These are phyloP conservation scores for Penicillium sp. DNA, from an alignment of 2,329 filamentous ascomycete genomes.

Conservation along the genomic window DNA sequence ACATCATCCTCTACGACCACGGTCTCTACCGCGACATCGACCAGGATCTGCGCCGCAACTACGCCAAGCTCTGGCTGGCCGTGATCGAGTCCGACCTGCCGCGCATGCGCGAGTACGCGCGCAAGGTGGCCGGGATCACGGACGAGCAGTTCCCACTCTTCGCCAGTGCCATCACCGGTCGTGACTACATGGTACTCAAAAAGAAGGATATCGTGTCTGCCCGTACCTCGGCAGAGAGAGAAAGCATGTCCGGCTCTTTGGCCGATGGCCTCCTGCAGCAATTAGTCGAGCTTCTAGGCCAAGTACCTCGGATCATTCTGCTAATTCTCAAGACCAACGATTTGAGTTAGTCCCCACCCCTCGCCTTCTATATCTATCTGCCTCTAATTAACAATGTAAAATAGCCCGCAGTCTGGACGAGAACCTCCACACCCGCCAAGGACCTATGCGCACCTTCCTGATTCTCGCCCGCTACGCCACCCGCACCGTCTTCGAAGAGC, in stretches of 20 bases:
- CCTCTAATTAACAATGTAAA: no score
- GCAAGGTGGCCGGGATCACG: constrained; percentile 77
- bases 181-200: constrained; percentile 72
- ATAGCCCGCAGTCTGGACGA: constrained; percentile 88
- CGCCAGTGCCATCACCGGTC: constrained; percentile 87
- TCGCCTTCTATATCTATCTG: no score
- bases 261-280: constrained; percentile 82
- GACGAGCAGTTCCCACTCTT: constrained; percentile 92
- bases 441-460: constrained; percentile 54
- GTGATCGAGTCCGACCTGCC: constrained; percentile 82
- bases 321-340: constrained; percentile 97
- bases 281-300: constrained; percentile 75
- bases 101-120: constrained; percentile 77
- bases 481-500: constrained; percentile 54
- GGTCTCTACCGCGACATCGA: constrained; percentile 92
- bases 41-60: constrained; percentile 64
- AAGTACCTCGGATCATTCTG: constrained; percentile 83
- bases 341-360: constrained; percentile 49
- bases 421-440: constrained; percentile 51
- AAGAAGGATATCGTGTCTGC: constrained; percentile 48
- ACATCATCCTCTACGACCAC: constrained; percentile 93
- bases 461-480: constrained; percentile 58
- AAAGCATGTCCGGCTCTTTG: constrained; percentile 72
- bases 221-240: constrained; percentile 68
- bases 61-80: constrained; percentile 95